phyloP scores from a whole-genome alignment of 1,284 basidiomycete species.

The Nidula niveotomentosa region DNA sequence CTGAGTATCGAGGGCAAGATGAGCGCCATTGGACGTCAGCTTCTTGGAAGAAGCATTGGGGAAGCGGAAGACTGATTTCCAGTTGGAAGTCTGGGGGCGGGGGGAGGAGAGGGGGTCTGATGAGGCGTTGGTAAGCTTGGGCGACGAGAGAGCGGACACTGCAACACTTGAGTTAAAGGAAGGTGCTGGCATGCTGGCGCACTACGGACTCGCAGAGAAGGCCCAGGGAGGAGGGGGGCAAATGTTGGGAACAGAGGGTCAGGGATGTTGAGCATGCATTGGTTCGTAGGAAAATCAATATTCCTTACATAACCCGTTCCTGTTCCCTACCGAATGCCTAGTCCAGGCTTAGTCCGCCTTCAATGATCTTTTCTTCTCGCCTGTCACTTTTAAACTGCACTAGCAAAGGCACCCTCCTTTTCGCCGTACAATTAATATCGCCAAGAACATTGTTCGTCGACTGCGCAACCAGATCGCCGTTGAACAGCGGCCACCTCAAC shows the following conservation, averaged over 20 bases:
- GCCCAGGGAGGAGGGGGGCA: conserved; percentile 4
- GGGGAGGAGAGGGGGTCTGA: conserved; percentile 23
- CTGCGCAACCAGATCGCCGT: too few relatives aligned
- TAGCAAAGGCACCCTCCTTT: too few relatives aligned
- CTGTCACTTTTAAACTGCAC: too few relatives aligned
- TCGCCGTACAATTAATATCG: too few relatives aligned
- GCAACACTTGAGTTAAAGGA: conserved; percentile 16
- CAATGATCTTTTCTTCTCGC: too few relatives aligned
- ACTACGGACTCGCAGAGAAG: background rate
- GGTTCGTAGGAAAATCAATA: background rate
- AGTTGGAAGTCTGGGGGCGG: conserved; percentile 18
- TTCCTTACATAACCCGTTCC: background rate
- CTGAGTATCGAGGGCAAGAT: conserved; percentile 34
- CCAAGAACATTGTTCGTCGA: too few relatives aligned
- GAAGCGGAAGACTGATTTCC: conserved; percentile 67
- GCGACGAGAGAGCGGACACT: conserved; percentile 10
- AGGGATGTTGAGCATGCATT: conserved; percentile 14
- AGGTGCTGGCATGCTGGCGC: conserved; percentile 22
- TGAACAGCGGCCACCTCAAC: too few relatives aligned
- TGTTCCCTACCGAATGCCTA: too few relatives aligned
- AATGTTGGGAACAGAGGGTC: conserved; percentile 11
- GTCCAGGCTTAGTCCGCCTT: too few relatives aligned
- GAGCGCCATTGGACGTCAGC: conserved; percentile 27
- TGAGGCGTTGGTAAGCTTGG: conserved; percentile 8
- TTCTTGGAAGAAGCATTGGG: conserved; percentile 53